phyloP scores from a whole-genome alignment of 805 yeast species.

The Komagataella kurtzmanii region DNA sequence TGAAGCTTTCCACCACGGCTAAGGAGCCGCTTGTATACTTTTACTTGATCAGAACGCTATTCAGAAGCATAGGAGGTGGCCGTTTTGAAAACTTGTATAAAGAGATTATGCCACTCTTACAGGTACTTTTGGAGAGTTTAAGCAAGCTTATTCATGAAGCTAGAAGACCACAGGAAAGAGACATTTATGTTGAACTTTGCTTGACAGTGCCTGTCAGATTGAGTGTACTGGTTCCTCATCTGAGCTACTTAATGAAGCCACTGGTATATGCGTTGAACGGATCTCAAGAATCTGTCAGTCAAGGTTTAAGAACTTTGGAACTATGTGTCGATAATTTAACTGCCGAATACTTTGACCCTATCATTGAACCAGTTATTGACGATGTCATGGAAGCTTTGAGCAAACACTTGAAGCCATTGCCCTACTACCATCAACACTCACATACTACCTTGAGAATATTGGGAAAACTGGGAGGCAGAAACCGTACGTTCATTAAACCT shows the following conservation, averaged over 20 bases:
- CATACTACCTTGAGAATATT: conserved; percentile 88
- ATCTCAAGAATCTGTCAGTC: conserved; percentile 81
- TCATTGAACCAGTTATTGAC: conserved; percentile 89
- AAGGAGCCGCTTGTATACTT: conserved; percentile 88
- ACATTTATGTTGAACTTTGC: conserved; percentile 88
- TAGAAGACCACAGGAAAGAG: conserved; percentile 80
- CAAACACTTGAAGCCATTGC: conserved; percentile 82
- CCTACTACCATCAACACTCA: conserved; percentile 88
- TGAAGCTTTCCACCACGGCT: conserved; percentile 69
- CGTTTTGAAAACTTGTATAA: conserved; percentile 87
- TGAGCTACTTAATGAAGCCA: conserved; percentile 82
- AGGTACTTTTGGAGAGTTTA: conserved; percentile 72
- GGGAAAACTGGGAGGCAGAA: conserved; percentile 95
- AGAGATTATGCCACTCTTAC: conserved; percentile 83
- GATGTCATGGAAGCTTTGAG: conserved; percentile 91
- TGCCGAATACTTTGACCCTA: conserved; percentile 94
- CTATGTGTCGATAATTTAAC: conserved; percentile 93
- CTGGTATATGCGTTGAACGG: conserved; percentile 84
- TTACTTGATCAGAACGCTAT: conserved; percentile 74
- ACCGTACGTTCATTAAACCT: conserved; percentile 71
- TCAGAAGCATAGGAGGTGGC: conserved; percentile 95
- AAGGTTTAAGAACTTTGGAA: conserved; percentile 89
- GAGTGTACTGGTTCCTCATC: conserved; percentile 86
- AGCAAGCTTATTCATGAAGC: conserved; percentile 77
- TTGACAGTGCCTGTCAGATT: conserved; percentile 91